phyloP scores from a whole-genome alignment of 2,329 filamentous ascomycete species.

The Arthrobotrys pseudoclavata region DNA sequence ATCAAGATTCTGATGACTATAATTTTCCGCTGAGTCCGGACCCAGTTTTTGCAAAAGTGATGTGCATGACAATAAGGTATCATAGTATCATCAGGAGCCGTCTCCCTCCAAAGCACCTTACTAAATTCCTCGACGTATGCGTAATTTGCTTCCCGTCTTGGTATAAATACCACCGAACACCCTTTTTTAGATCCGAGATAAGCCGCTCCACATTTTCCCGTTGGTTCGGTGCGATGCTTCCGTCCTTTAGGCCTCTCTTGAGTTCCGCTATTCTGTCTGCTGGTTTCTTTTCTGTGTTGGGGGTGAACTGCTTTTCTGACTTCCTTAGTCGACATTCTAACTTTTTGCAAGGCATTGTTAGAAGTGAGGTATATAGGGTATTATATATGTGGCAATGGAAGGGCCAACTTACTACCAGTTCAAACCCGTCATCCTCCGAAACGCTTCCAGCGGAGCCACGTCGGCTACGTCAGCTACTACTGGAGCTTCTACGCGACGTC shows the following conservation, averaged over 20 bases:
- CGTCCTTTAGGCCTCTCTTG: conserved; percentile 10
- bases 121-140: conserved; percentile 30
- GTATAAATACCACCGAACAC: conserved; percentile 28
- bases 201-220: conserved; percentile 16
- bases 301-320: not conserved
- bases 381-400: not conserved
- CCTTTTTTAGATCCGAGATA: conserved; percentile 18
- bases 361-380: not conserved
- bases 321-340: not conserved
- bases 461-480: not conserved
- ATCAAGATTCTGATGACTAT: no score
- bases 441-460: not conserved
- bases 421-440: conserved; percentile 2
- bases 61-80: no score
- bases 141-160: conserved; percentile 23
- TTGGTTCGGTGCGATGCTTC: conserved; percentile 26
- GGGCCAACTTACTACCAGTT: conserved; percentile 1
- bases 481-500: not conserved
- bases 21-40: no score
- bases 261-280: conserved; percentile 12
- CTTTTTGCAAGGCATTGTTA: not conserved
- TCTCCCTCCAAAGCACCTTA: conserved; percentile 27
- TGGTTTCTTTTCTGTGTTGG: conserved; percentile 1
- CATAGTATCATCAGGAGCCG: not conserved
- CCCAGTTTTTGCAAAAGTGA: no score